Percentiles rank a stretch among this genome's conserved stretches.
These are phyloP conservation scores for Hypoxylon sp. DNA, from an alignment of 2,329 filamentous ascomycete genomes.

Conservation along the genomic window DNA sequence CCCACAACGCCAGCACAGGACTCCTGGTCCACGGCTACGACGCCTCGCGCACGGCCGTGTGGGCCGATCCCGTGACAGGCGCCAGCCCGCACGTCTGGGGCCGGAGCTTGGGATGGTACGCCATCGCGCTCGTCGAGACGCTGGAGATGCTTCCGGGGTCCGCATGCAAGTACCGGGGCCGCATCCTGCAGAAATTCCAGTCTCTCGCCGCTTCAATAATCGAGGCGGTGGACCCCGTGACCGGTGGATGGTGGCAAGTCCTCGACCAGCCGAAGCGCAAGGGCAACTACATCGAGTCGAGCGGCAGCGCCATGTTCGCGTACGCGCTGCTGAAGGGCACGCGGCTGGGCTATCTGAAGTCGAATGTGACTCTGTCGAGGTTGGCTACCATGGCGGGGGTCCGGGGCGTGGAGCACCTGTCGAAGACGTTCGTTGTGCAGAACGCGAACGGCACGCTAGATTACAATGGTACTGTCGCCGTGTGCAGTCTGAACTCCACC, in stretches of 20 bases:
- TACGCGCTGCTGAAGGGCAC: constrained; percentile 57
- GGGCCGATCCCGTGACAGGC: constrained; percentile 56
- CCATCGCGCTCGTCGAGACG: constrained; percentile 57
- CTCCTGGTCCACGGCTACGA: constrained; percentile 58
- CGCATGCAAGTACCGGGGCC: constrained; percentile 17
- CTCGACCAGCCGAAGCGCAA: constrained; percentile 47
- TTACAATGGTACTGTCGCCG: constrained; percentile 57
- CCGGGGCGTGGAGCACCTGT: constrained; percentile 48
- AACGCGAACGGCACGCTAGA: constrained; percentile 50
- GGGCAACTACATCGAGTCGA: constrained; percentile 58
- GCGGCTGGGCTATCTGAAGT: constrained; percentile 54
- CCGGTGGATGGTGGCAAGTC: constrained; percentile 59
- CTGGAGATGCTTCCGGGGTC: constrained; percentile 49
- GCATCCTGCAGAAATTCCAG: constrained; percentile 45
- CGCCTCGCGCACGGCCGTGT: constrained; percentile 52
- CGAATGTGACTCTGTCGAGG: not conserved
- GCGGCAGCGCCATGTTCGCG: constrained; percentile 57
- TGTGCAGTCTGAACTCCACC: constrained; percentile 61
- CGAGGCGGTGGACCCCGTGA: constrained; percentile 48
- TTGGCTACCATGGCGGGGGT: constrained; percentile 34
- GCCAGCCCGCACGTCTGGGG: constrained; percentile 58
- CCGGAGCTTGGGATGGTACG: constrained; percentile 58
- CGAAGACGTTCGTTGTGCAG: constrained; percentile 48
- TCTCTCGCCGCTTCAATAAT: constrained; percentile 48
- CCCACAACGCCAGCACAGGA: constrained; percentile 45